A percentile compares a stretch with the other conserved stretches of the same genome.
phyloP scores from a whole-genome alignment of 2,329 filamentous ascomycete species.

The Sclerotinia spermophila region DNA sequence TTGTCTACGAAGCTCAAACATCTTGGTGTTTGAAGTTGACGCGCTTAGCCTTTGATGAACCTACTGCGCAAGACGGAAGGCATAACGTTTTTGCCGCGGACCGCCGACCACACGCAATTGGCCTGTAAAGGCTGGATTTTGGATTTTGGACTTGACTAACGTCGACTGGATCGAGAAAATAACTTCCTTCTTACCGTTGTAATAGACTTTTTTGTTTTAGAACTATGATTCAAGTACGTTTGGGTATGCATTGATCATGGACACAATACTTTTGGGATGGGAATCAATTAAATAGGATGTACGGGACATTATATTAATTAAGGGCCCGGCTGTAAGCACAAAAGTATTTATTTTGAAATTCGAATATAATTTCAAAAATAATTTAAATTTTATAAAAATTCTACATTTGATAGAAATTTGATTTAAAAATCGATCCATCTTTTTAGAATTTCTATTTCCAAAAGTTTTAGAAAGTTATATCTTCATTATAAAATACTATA shows the following conservation, averaged over 20 bases:
- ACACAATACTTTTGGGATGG: neutral
- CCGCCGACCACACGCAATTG: constrained; percentile 3
- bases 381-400: no score
- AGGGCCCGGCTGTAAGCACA: no score
- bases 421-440: no score
- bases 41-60: constrained; percentile 1
- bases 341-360: no score
- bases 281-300: neutral
- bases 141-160: neutral
- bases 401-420: no score
- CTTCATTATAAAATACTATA: no score
- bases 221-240: neutral
- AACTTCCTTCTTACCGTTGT: neutral
- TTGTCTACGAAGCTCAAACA: constrained; percentile 13
- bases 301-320: no score
- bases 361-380: no score
- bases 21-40: constrained; percentile 11
- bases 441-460: no score
- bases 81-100: constrained; percentile 13
- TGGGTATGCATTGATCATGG: neutral
- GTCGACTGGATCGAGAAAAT: neutral
- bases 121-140: neutral
- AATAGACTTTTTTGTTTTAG: neutral
- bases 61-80: neutral
- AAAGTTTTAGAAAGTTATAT: no score